These are phyloP conservation scores for Halteria grandinella DNA, from an alignment of 73 alveolate species.

Conservation along the genomic window DNA sequence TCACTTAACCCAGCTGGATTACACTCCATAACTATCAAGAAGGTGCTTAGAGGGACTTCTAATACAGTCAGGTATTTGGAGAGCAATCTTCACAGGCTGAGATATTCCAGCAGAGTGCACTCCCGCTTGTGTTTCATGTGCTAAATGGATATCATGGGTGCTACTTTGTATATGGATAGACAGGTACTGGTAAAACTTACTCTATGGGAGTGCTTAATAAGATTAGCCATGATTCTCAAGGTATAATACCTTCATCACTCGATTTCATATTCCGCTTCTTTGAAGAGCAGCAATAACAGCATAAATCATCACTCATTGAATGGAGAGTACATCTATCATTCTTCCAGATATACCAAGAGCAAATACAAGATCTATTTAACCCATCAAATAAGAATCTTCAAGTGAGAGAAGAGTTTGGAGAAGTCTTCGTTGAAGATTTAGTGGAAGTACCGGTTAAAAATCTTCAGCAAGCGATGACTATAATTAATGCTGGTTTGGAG, in stretches of 20 bases:
- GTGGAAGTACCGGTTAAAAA: constrained; percentile 62
- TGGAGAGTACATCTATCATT: constrained; percentile 57
- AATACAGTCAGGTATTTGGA: constrained; percentile 72
- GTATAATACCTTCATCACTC: constrained; percentile 61
- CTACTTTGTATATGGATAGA: constrained; percentile 84
- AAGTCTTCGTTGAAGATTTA: constrained; percentile 82
- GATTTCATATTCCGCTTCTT: constrained; percentile 36
- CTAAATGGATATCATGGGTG: constrained; percentile 80
- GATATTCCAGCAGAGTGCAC: constrained; percentile 69
- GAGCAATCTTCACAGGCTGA: constrained; percentile 73
- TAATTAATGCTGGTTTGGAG: constrained; percentile 80
- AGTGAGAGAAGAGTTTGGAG: constrained; percentile 83
- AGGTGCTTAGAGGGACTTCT: constrained; percentile 6
- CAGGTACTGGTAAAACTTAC: constrained; percentile 87
- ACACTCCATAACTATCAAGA: constrained; percentile 10
- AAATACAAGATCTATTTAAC: constrained; percentile 81
- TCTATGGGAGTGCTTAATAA: constrained; percentile 72
- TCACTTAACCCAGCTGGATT: constrained; percentile 37
- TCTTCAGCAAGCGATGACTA: constrained; percentile 53
- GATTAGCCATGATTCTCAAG: constrained; percentile 34
- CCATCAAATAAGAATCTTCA: constrained; percentile 73
- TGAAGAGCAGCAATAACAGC: constrained; percentile 29
- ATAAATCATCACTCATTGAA: background rate
- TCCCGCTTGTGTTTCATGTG: constrained; percentile 75
- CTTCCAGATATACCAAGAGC: constrained; percentile 83